Evolutionary conservation across 2,329 filamentous ascomycete genomes (phyloP).

Genomic region (Claviceps monticola): DNA sequence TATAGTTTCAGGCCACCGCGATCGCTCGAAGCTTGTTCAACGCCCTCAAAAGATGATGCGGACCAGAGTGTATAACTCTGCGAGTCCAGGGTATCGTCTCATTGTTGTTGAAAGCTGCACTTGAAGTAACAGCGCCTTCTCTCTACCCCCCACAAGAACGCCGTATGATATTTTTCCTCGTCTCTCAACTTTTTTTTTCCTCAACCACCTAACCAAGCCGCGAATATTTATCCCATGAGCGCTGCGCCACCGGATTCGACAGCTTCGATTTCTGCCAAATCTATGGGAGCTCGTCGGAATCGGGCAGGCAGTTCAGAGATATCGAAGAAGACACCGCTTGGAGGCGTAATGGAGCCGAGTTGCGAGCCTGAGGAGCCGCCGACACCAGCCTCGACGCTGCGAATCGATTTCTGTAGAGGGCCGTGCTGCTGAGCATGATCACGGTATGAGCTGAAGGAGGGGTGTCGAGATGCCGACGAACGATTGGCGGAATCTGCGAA

Average conservation of each 20-base stretch:
- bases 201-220: neutral
- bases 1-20: neutral
- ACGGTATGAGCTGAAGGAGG: slow-evolving; percentile 63
- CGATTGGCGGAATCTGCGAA: slow-evolving; percentile 26
- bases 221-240: slow-evolving; percentile 27
- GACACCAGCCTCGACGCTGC: slow-evolving; percentile 24
- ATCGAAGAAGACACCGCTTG: slow-evolving; percentile 71
- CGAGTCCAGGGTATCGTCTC: neutral
- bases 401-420: slow-evolving; percentile 49
- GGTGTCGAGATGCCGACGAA: slow-evolving; percentile 27
- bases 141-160: neutral
- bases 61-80: neutral
- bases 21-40: neutral
- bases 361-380: slow-evolving; percentile 53
- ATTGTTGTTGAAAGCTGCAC: neutral
- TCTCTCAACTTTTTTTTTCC: neutral
- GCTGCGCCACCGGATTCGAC: slow-evolving; percentile 83
- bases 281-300: slow-evolving; percentile 65
- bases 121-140: neutral
- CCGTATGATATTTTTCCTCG: neutral
- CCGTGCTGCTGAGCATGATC: slow-evolving; percentile 68
- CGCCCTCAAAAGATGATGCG: neutral
- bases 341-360: slow-evolving; percentile 59
- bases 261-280: slow-evolving; percentile 79
- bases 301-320: slow-evolving; percentile 72